These are phyloP conservation scores for Lactarius pseudohatsudake DNA, from an alignment of 768 basidiomycete genomes.

Conservation along the genomic window DNA sequence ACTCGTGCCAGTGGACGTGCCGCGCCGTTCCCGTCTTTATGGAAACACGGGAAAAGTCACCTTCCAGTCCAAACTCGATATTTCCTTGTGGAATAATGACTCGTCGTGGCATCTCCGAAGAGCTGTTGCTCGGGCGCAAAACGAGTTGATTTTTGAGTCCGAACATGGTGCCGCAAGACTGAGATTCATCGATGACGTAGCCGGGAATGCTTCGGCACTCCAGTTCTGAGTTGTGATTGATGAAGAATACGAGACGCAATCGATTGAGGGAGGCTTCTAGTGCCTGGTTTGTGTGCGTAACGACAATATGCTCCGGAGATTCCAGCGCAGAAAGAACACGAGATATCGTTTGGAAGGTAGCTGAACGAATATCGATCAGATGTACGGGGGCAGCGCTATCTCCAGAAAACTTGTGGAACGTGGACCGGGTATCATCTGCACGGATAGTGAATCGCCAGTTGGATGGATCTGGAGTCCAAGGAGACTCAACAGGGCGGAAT, in stretches of 20 bases:
- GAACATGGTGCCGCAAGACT: constrained; percentile 45
- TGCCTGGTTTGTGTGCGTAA: not conserved
- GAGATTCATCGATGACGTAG: constrained; percentile 43
- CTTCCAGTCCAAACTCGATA: not conserved
- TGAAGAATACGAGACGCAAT: constrained; percentile 42
- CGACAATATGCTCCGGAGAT: not conserved
- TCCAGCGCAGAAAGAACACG: not conserved
- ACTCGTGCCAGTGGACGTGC: constrained; percentile 33
- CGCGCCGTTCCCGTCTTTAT: not conserved
- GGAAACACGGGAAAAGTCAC: constrained; percentile 7
- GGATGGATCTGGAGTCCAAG: constrained; percentile 34
- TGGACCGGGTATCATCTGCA: too few relatives aligned
- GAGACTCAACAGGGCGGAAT: constrained; percentile 35
- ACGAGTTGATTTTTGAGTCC: constrained; percentile 40
- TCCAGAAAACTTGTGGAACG: not conserved
- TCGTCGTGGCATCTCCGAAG: not conserved
- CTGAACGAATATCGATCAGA: constrained; percentile 11
- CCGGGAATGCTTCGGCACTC: constrained; percentile 43
- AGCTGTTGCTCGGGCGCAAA: not conserved
- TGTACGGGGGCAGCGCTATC: not conserved
- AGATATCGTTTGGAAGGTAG: not conserved
- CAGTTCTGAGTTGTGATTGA: constrained; percentile 35
- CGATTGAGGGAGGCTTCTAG: constrained; percentile 37
- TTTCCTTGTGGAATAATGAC: constrained; percentile 18
- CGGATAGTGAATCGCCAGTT: constrained; percentile 36